A percentile compares a stretch with the other conserved stretches of the same genome.
Evolutionary conservation across 768 basidiomycete genomes (phyloP).

Genomic region (Lyophyllum atratum): DNA sequence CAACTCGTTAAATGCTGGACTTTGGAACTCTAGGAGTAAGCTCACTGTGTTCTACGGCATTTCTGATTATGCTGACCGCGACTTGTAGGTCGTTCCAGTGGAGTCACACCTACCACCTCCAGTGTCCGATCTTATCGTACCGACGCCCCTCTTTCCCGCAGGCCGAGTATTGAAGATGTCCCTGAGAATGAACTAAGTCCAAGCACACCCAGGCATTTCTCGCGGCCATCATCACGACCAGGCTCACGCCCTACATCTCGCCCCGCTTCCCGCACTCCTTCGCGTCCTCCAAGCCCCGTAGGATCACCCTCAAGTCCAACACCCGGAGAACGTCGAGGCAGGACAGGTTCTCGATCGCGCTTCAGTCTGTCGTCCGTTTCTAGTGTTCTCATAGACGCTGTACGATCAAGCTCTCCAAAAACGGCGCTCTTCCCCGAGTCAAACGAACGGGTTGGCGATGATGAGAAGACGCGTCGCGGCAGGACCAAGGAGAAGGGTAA

Average conservation of each 20-base stretch:
- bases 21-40: conserved; percentile 23
- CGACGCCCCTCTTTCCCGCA: conserved; percentile 38
- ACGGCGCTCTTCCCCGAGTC: conserved; percentile 9
- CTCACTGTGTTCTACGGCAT: neutral
- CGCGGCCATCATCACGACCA: neutral
- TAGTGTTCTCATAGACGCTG: conserved; percentile 46
- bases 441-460: conserved; percentile 18
- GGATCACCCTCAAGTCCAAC: neutral
- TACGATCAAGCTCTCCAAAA: conserved; percentile 50
- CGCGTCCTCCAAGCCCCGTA: conserved; percentile 13
- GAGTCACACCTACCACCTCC: conserved; percentile 12
- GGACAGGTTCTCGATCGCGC: conserved; percentile 38
- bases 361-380: conserved; percentile 59
- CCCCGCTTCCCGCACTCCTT: conserved; percentile 5
- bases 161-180: conserved; percentile 41
- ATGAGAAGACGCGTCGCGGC: conserved; percentile 29
- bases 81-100: conserved; percentile 13
- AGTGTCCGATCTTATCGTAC: conserved; percentile 17
- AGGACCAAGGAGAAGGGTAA: conserved; percentile 34
- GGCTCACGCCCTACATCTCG: conserved; percentile 7
- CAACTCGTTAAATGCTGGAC: conserved; percentile 32
- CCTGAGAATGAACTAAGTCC: conserved; percentile 33
- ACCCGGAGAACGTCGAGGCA: conserved; percentile 18
- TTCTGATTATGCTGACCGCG: neutral
- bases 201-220: conserved; percentile 11